phyloP scores from a whole-genome alignment of 163 green algal species.

The Picocystis sp. region DNA sequence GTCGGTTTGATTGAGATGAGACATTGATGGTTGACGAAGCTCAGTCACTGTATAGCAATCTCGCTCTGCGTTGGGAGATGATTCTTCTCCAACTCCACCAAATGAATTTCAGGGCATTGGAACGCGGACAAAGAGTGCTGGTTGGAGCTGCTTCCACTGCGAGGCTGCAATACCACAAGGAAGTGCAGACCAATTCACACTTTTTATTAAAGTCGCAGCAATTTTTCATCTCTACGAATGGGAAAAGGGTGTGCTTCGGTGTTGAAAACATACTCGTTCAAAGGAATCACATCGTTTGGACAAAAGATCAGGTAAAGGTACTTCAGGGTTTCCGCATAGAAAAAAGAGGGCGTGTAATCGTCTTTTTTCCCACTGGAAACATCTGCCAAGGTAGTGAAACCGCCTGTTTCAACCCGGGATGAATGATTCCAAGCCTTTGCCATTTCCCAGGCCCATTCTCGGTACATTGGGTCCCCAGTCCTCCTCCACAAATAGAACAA shows the following conservation, averaged over 20 bases:
- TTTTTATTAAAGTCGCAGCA: neutral
- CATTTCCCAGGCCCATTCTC: constrained; percentile 81
- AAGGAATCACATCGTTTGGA: constrained; percentile 34
- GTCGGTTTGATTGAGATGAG: too few relatives aligned
- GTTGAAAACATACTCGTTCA: constrained; percentile 84
- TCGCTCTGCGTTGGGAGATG: too few relatives aligned
- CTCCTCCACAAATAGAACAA: constrained; percentile 74
- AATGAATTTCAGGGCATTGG: too few relatives aligned
- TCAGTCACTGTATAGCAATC: too few relatives aligned
- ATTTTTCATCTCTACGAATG: constrained; percentile 10
- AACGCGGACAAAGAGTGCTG: too few relatives aligned
- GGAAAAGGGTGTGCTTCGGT: constrained; percentile 82
- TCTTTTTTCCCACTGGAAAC: too few relatives aligned
- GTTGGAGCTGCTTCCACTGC: too few relatives aligned
- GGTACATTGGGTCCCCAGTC: constrained; percentile 63
- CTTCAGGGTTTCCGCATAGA: constrained; percentile 85
- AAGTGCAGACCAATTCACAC: too few relatives aligned
- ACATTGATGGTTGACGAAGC: too few relatives aligned
- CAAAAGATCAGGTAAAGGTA: constrained; percentile 82
- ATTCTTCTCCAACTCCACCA: too few relatives aligned
- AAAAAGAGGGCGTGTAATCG: constrained; percentile 36
- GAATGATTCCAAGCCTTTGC: constrained; percentile 68
- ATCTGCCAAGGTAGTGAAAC: constrained; percentile 29
- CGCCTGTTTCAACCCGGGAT: constrained; percentile 23
- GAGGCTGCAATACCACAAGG: too few relatives aligned